A percentile compares a stretch with the other conserved stretches of the same genome.
Evolutionary conservation across 2,329 filamentous ascomycete genomes (phyloP).

Genomic region (Lithohypha guttulata): DNA sequence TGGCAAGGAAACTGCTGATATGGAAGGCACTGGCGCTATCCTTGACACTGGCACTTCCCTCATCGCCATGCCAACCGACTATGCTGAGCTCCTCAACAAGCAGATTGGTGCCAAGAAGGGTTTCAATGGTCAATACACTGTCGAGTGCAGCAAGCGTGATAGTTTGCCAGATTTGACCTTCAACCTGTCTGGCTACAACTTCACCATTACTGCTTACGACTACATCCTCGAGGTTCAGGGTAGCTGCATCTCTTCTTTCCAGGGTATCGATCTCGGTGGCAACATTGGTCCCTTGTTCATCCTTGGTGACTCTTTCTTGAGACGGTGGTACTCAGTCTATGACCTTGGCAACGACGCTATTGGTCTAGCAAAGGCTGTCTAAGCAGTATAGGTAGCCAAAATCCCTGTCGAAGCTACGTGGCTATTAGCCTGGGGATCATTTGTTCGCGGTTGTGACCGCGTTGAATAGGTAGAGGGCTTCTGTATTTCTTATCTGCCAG

Average conservation of each 20-base stretch:
- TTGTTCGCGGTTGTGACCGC: too few relatives aligned
- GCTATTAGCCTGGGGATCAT: too few relatives aligned
- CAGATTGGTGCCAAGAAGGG: slow-evolving; percentile 97
- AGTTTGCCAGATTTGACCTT: slow-evolving; percentile 85
- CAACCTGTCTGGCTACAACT: slow-evolving; percentile 81
- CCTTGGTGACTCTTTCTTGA: slow-evolving; percentile 74
- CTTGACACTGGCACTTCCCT: slow-evolving; percentile 97
- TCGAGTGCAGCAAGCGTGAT: slow-evolving; percentile 78
- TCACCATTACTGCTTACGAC: slow-evolving; percentile 77
- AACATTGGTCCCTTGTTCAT: slow-evolving; percentile 88
- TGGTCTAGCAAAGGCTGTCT: slow-evolving; percentile 77
- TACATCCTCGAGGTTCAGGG: slow-evolving; percentile 95
- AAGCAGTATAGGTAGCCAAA: slow-evolving; percentile 22
- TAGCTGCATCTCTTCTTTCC: slow-evolving; percentile 93
- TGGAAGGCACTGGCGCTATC: slow-evolving; percentile 91
- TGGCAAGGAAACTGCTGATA: slow-evolving; percentile 72
- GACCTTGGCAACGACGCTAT: slow-evolving; percentile 83
- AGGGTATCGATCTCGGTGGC: slow-evolving; percentile 85
- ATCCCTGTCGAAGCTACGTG: too few relatives aligned
- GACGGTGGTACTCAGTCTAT: slow-evolving; percentile 92
- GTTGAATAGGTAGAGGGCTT: too few relatives aligned
- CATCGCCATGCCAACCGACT: slow-evolving; percentile 80
- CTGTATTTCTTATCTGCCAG: too few relatives aligned
- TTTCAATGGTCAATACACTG: slow-evolving; percentile 90
- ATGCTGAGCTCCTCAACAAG: slow-evolving; percentile 92